phyloP scores from a whole-genome alignment of 345 rosid species.

The Corymbia maculata region DNA sequence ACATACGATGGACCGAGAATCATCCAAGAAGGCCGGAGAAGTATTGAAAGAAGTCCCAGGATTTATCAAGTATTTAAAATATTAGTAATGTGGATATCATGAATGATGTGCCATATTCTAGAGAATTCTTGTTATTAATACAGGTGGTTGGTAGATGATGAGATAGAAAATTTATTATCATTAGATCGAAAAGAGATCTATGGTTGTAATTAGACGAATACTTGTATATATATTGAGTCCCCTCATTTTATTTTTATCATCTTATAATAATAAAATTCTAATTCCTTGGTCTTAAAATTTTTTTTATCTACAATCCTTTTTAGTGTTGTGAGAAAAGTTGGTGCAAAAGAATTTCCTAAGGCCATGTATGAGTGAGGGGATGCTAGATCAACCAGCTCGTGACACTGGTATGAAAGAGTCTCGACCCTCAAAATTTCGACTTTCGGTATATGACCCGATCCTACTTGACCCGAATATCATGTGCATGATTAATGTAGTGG shows the following conservation, averaged over 20 bases:
- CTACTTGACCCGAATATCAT: too few relatives aligned
- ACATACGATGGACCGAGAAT: neutral
- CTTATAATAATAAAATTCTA: neutral
- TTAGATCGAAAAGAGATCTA: neutral
- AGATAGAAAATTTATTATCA: too few relatives aligned
- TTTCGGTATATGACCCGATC: neutral
- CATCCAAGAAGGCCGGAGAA: neutral
- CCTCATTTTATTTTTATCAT: neutral
- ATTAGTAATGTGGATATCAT: neutral
- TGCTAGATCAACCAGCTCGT: neutral
- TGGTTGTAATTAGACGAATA: neutral
- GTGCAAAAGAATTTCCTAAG: neutral
- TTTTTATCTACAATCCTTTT: too few relatives aligned
- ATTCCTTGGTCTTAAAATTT: neutral
- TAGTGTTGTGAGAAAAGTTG: neutral
- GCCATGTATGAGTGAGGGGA: neutral
- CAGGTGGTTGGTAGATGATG: too few relatives aligned
- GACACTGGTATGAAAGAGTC: neutral
- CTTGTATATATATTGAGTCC: neutral
- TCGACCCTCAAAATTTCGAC: neutral
- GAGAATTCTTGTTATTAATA: too few relatives aligned
- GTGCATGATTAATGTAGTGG: too few relatives aligned
- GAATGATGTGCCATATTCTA: too few relatives aligned
- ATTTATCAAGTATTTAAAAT: neutral
- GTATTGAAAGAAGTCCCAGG: neutral